Conservation (phyloP, 768 basidiomycete species). For the Mrakia frigida region DNA sequence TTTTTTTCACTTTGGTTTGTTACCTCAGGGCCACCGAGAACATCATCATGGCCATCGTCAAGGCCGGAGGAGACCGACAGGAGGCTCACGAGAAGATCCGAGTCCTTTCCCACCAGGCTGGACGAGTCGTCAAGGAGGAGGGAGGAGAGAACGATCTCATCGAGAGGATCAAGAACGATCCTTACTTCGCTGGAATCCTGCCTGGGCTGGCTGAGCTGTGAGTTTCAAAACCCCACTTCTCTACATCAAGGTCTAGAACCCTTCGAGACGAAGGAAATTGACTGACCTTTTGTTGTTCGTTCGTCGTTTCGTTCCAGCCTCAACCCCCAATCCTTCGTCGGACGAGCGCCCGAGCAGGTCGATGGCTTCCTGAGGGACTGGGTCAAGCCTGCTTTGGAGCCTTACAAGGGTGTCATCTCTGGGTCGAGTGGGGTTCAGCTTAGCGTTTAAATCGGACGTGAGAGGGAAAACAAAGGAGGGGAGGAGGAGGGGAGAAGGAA, state of each 20-base stretch:
- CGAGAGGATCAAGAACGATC: constrained; percentile 68
- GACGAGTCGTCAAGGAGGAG: constrained; percentile 85
- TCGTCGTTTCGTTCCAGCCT: constrained; percentile 43
- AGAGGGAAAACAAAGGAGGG: too few relatives aligned
- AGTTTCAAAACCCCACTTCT: not conserved
- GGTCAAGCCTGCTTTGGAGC: constrained; percentile 71
- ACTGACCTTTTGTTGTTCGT: not conserved
- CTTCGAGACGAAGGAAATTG: not conserved
- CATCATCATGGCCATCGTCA: constrained; percentile 98
- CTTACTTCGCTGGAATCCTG: constrained; percentile 88
- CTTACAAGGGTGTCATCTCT: constrained; percentile 44
- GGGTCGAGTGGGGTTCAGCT: constrained; percentile 46
- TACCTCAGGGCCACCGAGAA: constrained; percentile 74
- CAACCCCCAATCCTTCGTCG: constrained; percentile 82
- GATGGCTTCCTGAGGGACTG: constrained; percentile 79
- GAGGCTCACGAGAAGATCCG: constrained; percentile 95
- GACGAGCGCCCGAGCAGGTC: constrained; percentile 92
- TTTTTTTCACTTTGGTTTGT: too few relatives aligned
- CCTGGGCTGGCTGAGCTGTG: constrained; percentile 62
- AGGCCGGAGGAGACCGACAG: constrained; percentile 81
- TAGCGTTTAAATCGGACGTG: constrained; percentile 39
- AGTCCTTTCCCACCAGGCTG: constrained; percentile 91
- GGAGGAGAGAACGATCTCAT: constrained; percentile 95
- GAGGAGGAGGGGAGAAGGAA: too few relatives aligned
- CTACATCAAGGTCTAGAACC: not conserved